These are phyloP conservation scores for Obba rivulosa DNA, from an alignment of 768 basidiomycete species.

Conservation along the genomic window DNA sequence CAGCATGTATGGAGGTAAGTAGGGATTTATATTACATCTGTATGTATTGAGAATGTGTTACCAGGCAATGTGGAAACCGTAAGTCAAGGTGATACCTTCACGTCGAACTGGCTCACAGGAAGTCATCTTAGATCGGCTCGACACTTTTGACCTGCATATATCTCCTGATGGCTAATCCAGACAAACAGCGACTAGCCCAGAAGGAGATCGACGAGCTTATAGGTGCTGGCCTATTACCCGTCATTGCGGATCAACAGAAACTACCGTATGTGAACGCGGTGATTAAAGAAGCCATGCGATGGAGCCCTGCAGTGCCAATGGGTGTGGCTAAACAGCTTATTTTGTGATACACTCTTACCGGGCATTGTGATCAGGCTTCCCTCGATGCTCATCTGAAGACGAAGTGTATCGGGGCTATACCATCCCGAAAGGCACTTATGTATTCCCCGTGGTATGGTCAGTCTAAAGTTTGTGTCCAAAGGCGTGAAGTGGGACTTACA, in stretches of 20 bases:
- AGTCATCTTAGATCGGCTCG: constrained; percentile 15
- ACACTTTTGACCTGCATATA: constrained; percentile 26
- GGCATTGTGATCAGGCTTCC: constrained; percentile 7
- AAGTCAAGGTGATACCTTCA: background rate
- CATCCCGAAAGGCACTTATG: constrained; percentile 19
- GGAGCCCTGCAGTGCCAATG: constrained; percentile 3
- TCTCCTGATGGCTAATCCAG: constrained; percentile 30
- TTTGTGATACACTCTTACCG: background rate
- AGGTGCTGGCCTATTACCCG: constrained; percentile 16
- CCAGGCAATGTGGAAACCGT: constrained; percentile 13
- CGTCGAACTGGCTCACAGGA: no score
- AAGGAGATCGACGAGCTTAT: constrained; percentile 24
- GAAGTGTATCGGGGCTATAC: constrained; percentile 16
- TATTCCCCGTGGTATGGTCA: constrained; percentile 22
- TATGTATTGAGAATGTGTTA: background rate
- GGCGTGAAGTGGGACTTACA: no score
- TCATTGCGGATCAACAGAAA: constrained; percentile 6
- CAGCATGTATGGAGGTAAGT: constrained; percentile 10
- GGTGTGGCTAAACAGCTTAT: constrained; percentile 18
- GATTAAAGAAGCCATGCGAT: no score
- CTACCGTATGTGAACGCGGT: constrained; percentile 13
- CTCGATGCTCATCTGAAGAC: constrained; percentile 14
- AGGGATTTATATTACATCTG: background rate
- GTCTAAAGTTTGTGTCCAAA: no score
- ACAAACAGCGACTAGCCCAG: constrained; percentile 19